Evolutionary conservation across 2,329 filamentous ascomycete genomes (phyloP).

Genomic region (Penicillium crustosum): DNA sequence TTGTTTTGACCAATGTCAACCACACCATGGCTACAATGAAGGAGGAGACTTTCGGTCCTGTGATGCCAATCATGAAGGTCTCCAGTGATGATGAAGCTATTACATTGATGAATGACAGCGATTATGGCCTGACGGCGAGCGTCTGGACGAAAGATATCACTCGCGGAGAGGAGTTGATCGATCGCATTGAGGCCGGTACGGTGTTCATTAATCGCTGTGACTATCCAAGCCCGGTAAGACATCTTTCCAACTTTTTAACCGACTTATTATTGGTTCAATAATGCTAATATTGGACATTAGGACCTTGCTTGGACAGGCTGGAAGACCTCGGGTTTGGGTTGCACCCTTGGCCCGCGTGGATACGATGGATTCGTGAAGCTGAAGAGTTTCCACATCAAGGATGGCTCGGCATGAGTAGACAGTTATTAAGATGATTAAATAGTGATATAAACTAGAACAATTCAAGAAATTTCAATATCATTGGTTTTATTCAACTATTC

Average conservation of each 20-base stretch:
- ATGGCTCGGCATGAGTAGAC: conserved; percentile 4
- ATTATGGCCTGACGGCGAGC: conserved; percentile 86
- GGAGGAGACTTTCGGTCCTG: conserved; percentile 89
- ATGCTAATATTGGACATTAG: conserved; percentile 43
- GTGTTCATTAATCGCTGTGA: conserved; percentile 93
- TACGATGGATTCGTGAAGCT: conserved; percentile 92
- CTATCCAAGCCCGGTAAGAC: conserved; percentile 79
- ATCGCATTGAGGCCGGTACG: conserved; percentile 82
- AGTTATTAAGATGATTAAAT: background rate
- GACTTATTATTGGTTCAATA: background rate
- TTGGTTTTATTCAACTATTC: background rate
- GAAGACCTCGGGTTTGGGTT: conserved; percentile 90
- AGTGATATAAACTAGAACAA: background rate
- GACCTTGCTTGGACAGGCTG: conserved; percentile 89
- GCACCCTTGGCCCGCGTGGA: conserved; percentile 79
- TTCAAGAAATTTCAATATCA: background rate
- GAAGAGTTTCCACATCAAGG: conserved; percentile 83
- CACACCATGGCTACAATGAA: conserved; percentile 85
- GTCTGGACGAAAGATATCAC: conserved; percentile 87
- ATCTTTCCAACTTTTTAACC: background rate
- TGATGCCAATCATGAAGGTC: conserved; percentile 85
- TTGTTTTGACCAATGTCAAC: conserved; percentile 71
- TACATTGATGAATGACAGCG: conserved; percentile 83
- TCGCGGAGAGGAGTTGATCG: conserved; percentile 70
- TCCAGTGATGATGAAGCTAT: conserved; percentile 76